A percentile compares a stretch with the other conserved stretches of the same genome.
phyloP scores from a whole-genome alignment of 805 yeast species.

The Yueomyces sinensis region DNA sequence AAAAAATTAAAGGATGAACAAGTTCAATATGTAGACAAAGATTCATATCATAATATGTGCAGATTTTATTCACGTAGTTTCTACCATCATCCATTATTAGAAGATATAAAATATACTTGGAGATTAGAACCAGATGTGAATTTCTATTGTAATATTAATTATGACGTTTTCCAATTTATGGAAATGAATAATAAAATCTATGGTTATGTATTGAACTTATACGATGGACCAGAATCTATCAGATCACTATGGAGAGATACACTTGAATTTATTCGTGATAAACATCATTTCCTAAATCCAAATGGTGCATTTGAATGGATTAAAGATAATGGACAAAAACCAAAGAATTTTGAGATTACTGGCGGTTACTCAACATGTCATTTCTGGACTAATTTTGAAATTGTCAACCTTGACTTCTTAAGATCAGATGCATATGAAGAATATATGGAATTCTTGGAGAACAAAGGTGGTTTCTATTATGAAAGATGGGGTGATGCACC shows the following conservation, averaged over 20 bases:
- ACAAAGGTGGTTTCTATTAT: slow-evolving; percentile 70
- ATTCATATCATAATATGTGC: slow-evolving; percentile 76
- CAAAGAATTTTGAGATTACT: slow-evolving; percentile 29
- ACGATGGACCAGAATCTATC: slow-evolving; percentile 57
- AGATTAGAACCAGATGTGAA: slow-evolving; percentile 64
- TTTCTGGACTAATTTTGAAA: slow-evolving; percentile 86
- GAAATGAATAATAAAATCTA: slow-evolving; percentile 52
- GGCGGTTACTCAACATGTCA: slow-evolving; percentile 53
- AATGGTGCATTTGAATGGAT: slow-evolving; percentile 55
- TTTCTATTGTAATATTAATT: slow-evolving; percentile 55
- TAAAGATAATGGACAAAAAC: slow-evolving; percentile 42
- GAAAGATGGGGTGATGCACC: slow-evolving; percentile 96
- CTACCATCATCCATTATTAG: slow-evolving; percentile 48
- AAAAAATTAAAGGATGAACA: slow-evolving; percentile 27
- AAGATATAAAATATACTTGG: slow-evolving; percentile 63
- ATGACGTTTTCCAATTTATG: slow-evolving; percentile 69
- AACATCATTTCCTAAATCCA: slow-evolving; percentile 45
- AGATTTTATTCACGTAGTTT: slow-evolving; percentile 59
- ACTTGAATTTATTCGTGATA: slow-evolving; percentile 37
- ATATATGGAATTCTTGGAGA: slow-evolving; percentile 53
- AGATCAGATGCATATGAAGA: slow-evolving; percentile 51
- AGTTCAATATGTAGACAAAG: slow-evolving; percentile 46
- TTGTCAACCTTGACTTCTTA: slow-evolving; percentile 72
- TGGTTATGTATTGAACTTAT: slow-evolving; percentile 58
- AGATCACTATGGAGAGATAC: slow-evolving; percentile 59